Percentiles rank a stretch among this genome's conserved stretches.
phyloP scores from a whole-genome alignment of 352 stramenopile genomes.

The Pythium oligandrum region DNA sequence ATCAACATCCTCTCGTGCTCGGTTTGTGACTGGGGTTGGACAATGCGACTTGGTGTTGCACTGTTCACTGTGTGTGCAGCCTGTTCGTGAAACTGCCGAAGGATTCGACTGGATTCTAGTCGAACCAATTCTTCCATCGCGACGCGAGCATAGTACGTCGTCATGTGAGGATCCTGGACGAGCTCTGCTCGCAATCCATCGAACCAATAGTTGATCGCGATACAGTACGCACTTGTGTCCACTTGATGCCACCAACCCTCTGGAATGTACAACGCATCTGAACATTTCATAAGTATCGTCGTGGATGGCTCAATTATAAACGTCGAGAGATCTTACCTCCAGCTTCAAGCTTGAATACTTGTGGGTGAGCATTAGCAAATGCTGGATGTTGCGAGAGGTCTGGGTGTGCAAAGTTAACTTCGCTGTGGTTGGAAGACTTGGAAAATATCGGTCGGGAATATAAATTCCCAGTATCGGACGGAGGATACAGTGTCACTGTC shows the following conservation, averaged over 20 bases:
- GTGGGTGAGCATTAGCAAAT: constrained; percentile 24
- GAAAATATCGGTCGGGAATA: constrained; percentile 60
- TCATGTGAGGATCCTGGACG: constrained; percentile 31
- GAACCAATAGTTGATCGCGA: constrained; percentile 84
- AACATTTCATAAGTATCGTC: background rate
- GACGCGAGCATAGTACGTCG: constrained; percentile 60
- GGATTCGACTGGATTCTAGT: constrained; percentile 24
- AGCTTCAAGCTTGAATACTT: constrained; percentile 31
- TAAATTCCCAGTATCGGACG: constrained; percentile 43
- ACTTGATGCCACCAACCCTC: constrained; percentile 88
- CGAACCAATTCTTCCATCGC: constrained; percentile 59
- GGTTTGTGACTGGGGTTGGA: background rate
- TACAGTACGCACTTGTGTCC: constrained; percentile 63
- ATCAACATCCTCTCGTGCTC: constrained; percentile 9
- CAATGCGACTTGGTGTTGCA: background rate
- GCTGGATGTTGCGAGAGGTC: constrained; percentile 26
- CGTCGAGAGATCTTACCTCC: constrained; percentile 29
- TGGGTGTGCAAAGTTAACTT: constrained; percentile 40
- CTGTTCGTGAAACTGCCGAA: constrained; percentile 16
- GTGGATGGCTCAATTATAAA: no score
- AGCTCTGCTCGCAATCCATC: constrained; percentile 56
- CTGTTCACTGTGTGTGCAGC: background rate
- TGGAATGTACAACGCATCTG: constrained; percentile 72
- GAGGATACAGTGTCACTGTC: constrained; percentile 63
- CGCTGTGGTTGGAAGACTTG: constrained; percentile 77